Base-by-base conservation (phyloP, 2,329 filamentous ascomycete genomes). In the Colletotrichum sp. region DNA sequence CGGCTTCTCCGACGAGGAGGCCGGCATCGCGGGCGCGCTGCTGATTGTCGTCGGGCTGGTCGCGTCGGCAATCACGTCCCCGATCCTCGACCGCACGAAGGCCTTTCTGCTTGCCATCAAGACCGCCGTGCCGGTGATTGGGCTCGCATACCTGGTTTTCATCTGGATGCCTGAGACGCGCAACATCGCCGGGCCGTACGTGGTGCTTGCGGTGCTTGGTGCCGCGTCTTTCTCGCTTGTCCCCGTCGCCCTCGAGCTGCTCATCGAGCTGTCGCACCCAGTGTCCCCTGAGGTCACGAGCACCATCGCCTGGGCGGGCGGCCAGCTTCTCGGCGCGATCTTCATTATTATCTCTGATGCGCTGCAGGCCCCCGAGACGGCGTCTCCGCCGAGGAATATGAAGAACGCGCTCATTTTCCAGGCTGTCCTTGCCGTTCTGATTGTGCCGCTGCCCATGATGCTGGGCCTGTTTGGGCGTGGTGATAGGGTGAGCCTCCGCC, bases 31-130 rank as follows among this genome's bases (percentile, higher is more conserved):
- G 13, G 97, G 97, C 78, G 97, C 94, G 1, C 85, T 99, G 10
- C 90, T 99, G 38, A 99, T 99, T 82, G 89, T 98, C 63, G 94
- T 97, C 69, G 97, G 97, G 10, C 92, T 99, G 2, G 88, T 98
- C 60, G 85, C 91, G 6, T 90, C 95, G 1, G 97, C 95, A 16
- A 88, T 98, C 77, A 89, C 92, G 1, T 95, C 93, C 0, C 96
- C 96, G 0, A 88, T 98, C 79, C 91, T 98, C 77, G 97, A 99
- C 86, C 92, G 93, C 68, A 96, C 93, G 72, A 98, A 98, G 84
- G 88, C 91, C 30, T 98, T 96, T 81, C 87, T 98, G 0, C 82
- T 90, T 6, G 91, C 93, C 28, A 92, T 98, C 84, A 95, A 95
- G 81, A 78, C 93, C 32, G 88, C 95, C 71, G 91, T 97, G 5